Conservation (phyloP, 495 filamentous ascomycete species). For the Trypethelium eluteriae region DNA sequence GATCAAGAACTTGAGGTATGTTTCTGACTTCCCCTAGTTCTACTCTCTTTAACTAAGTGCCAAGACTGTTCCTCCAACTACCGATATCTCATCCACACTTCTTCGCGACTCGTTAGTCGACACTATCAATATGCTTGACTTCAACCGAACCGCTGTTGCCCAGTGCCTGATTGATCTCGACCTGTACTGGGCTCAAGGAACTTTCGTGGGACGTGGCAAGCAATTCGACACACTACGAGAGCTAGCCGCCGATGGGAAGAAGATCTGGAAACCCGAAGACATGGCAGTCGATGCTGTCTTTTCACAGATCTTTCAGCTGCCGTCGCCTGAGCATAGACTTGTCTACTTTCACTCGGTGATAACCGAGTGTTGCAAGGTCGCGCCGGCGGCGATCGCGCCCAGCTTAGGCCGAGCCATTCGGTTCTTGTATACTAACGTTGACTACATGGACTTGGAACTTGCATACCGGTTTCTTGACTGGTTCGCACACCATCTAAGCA, state of each 20-base stretch:
- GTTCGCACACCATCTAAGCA: conserved; percentile 96
- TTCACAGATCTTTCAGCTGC: conserved; percentile 84
- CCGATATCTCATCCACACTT: conserved; percentile 68
- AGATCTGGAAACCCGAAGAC: conserved; percentile 96
- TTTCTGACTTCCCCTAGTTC: background rate
- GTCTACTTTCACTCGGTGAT: conserved; percentile 94
- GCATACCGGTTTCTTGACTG: conserved; percentile 86
- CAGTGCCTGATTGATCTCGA: conserved; percentile 89
- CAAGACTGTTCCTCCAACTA: conserved; percentile 68
- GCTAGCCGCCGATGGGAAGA: conserved; percentile 52
- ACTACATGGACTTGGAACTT: conserved; percentile 80
- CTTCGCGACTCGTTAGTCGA: conserved; percentile 82
- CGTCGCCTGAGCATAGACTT: conserved; percentile 81
- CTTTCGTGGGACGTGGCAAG: conserved; percentile 86
- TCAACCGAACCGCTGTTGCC: conserved; percentile 79
- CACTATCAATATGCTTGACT: conserved; percentile 89
- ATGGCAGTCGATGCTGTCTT: conserved; percentile 95
- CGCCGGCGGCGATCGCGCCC: conserved; percentile 90
- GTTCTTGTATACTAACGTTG: conserved; percentile 72
- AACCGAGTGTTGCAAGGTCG: conserved; percentile 91
- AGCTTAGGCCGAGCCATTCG: conserved; percentile 89
- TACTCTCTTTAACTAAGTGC: conserved; percentile 4
- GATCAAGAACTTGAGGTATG: conserved; percentile 68
- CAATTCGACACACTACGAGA: conserved; percentile 84
- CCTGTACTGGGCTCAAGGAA: conserved; percentile 80